Evolutionary conservation across 495 filamentous ascomycete species (phyloP).

Genomic region (Penicillium manginii): DNA sequence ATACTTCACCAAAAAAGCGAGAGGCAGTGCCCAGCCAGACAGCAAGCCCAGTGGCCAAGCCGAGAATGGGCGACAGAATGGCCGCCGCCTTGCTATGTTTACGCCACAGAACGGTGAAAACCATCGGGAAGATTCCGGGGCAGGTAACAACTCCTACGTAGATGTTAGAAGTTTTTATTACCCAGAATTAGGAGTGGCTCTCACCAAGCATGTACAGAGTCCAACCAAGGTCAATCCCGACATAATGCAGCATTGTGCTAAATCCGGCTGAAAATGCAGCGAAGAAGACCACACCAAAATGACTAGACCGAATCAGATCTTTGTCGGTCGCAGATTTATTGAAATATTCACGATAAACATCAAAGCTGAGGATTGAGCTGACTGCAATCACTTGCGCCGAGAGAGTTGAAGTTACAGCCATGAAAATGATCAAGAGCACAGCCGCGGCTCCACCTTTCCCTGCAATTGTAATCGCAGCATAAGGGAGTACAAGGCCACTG

Average conservation of each 20-base stretch:
- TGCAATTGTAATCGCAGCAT: conserved; percentile 45
- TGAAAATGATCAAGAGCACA: conserved; percentile 48
- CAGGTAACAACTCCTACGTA: conserved; percentile 41
- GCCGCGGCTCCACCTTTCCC: conserved; percentile 48
- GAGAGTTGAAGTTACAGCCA: conserved; percentile 49
- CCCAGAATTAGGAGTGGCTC: neutral
- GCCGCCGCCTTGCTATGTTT: conserved; percentile 48
- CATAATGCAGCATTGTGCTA: conserved; percentile 44
- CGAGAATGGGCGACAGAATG: conserved; percentile 47
- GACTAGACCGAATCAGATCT: conserved; percentile 41
- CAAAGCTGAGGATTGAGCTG: conserved; percentile 45
- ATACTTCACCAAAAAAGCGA: conserved; percentile 45
- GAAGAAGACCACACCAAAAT: conserved; percentile 50
- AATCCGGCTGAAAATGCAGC: conserved; percentile 44
- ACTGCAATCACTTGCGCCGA: conserved; percentile 50
- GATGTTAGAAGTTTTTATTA: neutral
- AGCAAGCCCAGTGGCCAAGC: conserved; percentile 44
- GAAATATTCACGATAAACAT: conserved; percentile 51
- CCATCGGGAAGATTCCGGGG: conserved; percentile 53
- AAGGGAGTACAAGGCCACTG: conserved; percentile 45
- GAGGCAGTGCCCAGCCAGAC: conserved; percentile 53
- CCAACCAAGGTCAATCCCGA: conserved; percentile 40
- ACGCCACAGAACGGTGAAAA: conserved; percentile 54
- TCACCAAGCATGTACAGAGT: conserved; percentile 46
- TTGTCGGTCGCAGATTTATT: conserved; percentile 43